Conservation (phyloP, 208 protist genomes). For the Jaenimonas drosophilae region DNA sequence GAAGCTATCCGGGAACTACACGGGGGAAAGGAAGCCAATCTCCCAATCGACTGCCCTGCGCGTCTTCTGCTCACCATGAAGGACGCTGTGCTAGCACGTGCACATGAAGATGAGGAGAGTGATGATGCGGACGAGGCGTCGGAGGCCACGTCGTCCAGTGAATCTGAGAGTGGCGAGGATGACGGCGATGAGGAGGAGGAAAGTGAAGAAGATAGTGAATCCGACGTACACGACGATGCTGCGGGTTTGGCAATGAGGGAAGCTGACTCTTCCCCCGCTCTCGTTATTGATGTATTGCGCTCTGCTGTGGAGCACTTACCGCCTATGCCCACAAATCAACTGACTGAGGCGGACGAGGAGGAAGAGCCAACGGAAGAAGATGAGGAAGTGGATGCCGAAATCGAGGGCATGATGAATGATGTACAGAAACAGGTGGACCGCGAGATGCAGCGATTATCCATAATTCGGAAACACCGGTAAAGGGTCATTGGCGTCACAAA, state of each 20-base stretch:
- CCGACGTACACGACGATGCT: background rate
- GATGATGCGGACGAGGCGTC: slow-evolving; percentile 1
- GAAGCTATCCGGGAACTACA: slow-evolving; percentile 1
- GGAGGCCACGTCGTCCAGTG: background rate
- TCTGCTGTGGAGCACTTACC: no score
- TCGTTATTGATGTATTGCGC: no score
- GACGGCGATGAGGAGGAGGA: slow-evolving; percentile 7
- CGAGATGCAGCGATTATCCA: slow-evolving; percentile 40
- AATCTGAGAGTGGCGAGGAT: slow-evolving; percentile 1
- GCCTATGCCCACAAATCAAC: no score
- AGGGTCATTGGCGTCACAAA: no score
- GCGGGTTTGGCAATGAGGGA: no score
- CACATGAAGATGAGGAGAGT: slow-evolving; percentile 3
- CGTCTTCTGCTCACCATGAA: background rate
- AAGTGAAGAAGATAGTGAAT: background rate
- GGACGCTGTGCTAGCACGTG: background rate
- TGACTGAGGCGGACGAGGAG: background rate
- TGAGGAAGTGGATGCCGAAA: background rate
- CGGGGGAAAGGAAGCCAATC: background rate
- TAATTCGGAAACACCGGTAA: slow-evolving; percentile 37
- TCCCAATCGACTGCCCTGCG: slow-evolving; percentile 1
- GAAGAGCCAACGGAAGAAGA: background rate
- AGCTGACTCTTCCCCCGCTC: no score
- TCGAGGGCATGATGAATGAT: background rate
- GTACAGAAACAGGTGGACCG: slow-evolving; percentile 13